These are phyloP conservation scores for Nemania sp. DNA, from an alignment of 2,329 filamentous ascomycete species.

Conservation along the genomic window DNA sequence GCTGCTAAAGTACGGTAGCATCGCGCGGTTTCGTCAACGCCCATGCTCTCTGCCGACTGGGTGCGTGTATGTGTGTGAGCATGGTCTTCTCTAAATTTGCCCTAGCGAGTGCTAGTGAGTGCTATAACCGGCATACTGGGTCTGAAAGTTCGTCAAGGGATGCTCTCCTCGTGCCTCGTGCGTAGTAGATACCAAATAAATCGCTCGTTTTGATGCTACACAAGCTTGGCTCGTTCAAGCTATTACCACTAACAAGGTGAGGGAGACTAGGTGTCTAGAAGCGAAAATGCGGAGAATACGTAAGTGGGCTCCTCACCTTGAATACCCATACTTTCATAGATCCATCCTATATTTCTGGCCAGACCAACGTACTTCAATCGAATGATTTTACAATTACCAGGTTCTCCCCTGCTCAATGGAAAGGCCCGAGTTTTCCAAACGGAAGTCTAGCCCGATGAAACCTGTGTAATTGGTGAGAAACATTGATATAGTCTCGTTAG, in stretches of 20 bases:
- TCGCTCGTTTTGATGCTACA: background rate
- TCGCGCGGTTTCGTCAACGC: constrained; percentile 29
- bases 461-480: constrained; percentile 5
- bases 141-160: background rate
- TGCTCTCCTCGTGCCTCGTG: no score
- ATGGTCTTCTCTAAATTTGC: constrained; percentile 1
- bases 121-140: constrained; percentile 1
- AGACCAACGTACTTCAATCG: constrained; percentile 16
- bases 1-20: constrained; percentile 23
- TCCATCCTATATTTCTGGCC: constrained; percentile 3
- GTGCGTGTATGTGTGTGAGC: constrained; percentile 9
- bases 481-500: background rate
- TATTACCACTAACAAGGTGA: background rate
- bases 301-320: constrained; percentile 25
- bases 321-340: no score
- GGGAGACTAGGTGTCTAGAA: background rate
- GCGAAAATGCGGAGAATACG: constrained; percentile 27
- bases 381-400: constrained; percentile 22
- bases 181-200: background rate
- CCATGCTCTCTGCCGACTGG: constrained; percentile 21
- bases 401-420: constrained; percentile 23
- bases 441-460: background rate
- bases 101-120: constrained; percentile 6
- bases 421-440: constrained; percentile 7
- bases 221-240: background rate